Evolutionary conservation across 495 filamentous ascomycete genomes (phyloP).

Genomic region (Xylaria nigripes): DNA sequence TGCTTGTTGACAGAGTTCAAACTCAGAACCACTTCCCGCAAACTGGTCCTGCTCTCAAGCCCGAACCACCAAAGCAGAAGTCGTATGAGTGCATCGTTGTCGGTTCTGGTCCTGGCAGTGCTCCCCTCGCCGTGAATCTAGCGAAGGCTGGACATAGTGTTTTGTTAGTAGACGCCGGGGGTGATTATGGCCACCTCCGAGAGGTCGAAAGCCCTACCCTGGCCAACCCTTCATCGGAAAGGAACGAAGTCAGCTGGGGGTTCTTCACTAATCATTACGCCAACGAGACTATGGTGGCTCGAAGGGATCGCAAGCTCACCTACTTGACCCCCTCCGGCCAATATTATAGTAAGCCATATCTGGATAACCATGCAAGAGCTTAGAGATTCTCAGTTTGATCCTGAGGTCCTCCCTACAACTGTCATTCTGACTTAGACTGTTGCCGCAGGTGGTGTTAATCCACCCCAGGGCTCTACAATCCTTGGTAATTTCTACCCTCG

Average conservation of each 20-base stretch:
- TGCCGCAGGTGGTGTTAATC: constrained; percentile 26
- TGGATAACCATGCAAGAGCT: no score
- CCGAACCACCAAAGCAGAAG: neutral
- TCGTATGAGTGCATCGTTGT: constrained; percentile 57
- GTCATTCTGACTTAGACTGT: neutral
- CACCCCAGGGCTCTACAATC: constrained; percentile 34
- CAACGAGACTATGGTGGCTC: constrained; percentile 26
- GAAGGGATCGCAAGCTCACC: constrained; percentile 35
- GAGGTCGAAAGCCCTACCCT: constrained; percentile 26
- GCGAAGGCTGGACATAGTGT: constrained; percentile 49
- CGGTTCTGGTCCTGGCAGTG: constrained; percentile 56
- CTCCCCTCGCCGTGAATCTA: constrained; percentile 52
- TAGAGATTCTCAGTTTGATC: neutral
- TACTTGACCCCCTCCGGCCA: constrained; percentile 27
- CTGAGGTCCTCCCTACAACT: constrained; percentile 12
- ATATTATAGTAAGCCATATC: no score
- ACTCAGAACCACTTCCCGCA: constrained; percentile 12
- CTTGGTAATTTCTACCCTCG: constrained; percentile 45
- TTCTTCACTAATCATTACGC: constrained; percentile 39
- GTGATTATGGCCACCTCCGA: constrained; percentile 17
- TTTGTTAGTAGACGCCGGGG: constrained; percentile 19
- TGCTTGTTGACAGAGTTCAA: constrained; percentile 6
- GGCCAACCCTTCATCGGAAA: constrained; percentile 46
- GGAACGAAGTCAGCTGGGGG: constrained; percentile 37
- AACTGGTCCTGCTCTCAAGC: neutral